Evolutionary conservation across 2,329 filamentous ascomycete species (phyloP).

Genomic region (Mycocentrospora acerina): DNA sequence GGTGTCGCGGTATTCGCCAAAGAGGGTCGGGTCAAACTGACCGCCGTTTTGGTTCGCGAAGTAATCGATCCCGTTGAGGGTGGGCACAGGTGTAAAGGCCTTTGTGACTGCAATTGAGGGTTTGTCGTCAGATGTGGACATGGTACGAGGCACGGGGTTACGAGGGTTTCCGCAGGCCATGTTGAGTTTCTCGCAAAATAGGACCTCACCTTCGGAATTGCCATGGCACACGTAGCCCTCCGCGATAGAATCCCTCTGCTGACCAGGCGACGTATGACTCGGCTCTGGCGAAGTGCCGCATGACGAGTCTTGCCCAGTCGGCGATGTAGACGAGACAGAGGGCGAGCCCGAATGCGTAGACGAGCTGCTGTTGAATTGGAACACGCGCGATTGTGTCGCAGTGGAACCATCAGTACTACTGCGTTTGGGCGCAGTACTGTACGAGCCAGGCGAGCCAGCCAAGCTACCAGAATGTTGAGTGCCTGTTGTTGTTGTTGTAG

Average conservation of each 20-base stretch:
- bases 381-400: constrained; percentile 47
- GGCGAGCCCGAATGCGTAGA: constrained; percentile 53
- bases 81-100: constrained; percentile 32
- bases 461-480: constrained; percentile 39
- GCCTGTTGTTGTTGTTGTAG: constrained; percentile 37
- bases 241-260: constrained; percentile 60
- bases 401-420: constrained; percentile 47
- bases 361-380: constrained; percentile 53
- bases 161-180: constrained; percentile 57
- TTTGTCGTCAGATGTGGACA: constrained; percentile 46
- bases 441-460: constrained; percentile 27
- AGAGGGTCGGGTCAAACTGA: constrained; percentile 87
- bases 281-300: constrained; percentile 80
- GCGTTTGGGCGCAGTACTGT: constrained; percentile 19
- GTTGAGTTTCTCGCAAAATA: constrained; percentile 59
- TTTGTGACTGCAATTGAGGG: constrained; percentile 37
- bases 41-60: constrained; percentile 78
- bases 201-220: constrained; percentile 54
- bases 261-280: constrained; percentile 70
- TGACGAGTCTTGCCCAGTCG: constrained; percentile 55
- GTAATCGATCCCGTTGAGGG: constrained; percentile 66
- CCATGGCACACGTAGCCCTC: constrained; percentile 50
- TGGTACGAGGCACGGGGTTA: constrained; percentile 55
- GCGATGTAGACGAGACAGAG: constrained; percentile 54
- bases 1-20: constrained; percentile 88